phyloP scores from a whole-genome alignment of 768 basidiomycete genomes.

The Kwoniella heveanensis region DNA sequence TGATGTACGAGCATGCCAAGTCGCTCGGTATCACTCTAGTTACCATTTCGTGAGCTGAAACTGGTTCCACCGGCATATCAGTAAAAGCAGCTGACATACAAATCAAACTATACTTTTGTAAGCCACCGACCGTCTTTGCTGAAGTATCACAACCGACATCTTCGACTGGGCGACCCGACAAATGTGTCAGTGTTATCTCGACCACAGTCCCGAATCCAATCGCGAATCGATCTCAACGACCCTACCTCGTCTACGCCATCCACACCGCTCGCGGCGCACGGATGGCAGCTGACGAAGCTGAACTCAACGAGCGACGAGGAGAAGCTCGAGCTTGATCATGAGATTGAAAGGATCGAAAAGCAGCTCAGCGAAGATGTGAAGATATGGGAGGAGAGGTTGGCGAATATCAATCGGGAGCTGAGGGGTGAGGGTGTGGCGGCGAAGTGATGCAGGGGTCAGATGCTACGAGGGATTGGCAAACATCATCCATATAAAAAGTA shows the following conservation, averaged over 20 bases:
- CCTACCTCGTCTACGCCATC: conserved; percentile 16
- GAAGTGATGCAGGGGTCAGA: no score
- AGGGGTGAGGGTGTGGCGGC: conserved; percentile 37
- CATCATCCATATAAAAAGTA: no score
- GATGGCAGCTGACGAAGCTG: conserved; percentile 47
- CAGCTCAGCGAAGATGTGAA: conserved; percentile 69
- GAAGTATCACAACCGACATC: conserved; percentile 84
- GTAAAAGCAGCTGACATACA: neutral
- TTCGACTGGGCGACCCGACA: conserved; percentile 71
- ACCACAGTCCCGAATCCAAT: neutral
- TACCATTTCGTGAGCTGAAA: conserved; percentile 67
- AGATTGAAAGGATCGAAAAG: conserved; percentile 69
- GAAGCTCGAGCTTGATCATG: conserved; percentile 68
- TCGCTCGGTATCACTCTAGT: conserved; percentile 85
- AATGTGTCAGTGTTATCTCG: conserved; percentile 21
- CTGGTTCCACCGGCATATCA: neutral
- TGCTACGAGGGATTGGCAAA: no score
- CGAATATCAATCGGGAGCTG: conserved; percentile 66
- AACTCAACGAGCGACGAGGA: conserved; percentile 42
- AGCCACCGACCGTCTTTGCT: conserved; percentile 70
- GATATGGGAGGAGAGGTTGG: conserved; percentile 70
- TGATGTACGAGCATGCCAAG: conserved; percentile 93
- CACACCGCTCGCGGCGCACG: conserved; percentile 41
- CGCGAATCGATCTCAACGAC: neutral
- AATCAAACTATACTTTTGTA: neutral